phyloP scores from a whole-genome alignment of 2,329 filamentous ascomycete species.

The Fusarium nodosum region DNA sequence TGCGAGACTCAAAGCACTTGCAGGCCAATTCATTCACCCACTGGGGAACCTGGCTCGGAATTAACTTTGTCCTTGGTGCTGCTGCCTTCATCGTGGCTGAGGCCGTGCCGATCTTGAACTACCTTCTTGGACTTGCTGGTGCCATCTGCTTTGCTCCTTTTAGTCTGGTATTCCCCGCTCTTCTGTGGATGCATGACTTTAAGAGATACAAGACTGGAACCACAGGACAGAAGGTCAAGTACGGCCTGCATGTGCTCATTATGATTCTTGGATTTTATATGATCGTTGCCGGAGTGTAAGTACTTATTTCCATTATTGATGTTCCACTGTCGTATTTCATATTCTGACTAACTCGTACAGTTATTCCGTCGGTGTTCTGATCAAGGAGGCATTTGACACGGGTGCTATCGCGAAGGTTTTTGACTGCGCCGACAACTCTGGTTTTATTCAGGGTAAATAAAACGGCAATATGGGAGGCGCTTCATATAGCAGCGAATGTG shows the following conservation, averaged over 20 bases:
- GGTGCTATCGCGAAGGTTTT: background rate
- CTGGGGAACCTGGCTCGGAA: background rate
- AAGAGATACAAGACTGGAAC: background rate
- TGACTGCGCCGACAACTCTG: background rate
- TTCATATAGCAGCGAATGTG: too few species aligned
- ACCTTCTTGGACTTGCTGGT: background rate
- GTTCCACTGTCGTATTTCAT: background rate
- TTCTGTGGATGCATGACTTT: background rate
- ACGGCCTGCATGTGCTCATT: background rate
- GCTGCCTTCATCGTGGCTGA: background rate
- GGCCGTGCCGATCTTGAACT: background rate
- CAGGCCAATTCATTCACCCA: background rate
- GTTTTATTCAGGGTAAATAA: background rate
- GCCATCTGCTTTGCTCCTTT: background rate
- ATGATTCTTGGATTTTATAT: background rate
- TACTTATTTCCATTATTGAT: background rate
- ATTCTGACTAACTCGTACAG: background rate
- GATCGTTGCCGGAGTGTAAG: background rate
- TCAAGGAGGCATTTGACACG: background rate
- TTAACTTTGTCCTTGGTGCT: background rate
- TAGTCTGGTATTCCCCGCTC: background rate
- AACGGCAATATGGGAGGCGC: too few species aligned
- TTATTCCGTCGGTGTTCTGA: background rate
- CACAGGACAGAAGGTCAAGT: background rate
- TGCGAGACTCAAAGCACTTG: background rate